Conservation (phyloP, 2,329 filamentous ascomycete species). For the Septoria petroselini region DNA sequence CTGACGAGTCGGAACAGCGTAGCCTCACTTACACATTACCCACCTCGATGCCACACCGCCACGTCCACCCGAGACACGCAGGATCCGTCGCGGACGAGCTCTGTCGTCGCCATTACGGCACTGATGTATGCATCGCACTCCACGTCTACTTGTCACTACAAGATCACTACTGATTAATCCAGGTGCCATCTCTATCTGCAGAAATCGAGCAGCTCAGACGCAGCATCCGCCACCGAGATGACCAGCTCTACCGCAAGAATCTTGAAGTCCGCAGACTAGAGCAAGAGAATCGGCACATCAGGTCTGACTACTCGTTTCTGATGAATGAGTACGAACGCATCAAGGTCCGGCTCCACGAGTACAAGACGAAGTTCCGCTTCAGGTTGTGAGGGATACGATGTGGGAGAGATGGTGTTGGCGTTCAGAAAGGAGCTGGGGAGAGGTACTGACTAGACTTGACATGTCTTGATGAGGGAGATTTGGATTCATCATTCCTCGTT, state of each 20-base stretch:
- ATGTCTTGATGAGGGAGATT: not conserved
- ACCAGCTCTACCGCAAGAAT: conserved; percentile 7
- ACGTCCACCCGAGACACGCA: not conserved
- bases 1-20: not conserved
- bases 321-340: not conserved
- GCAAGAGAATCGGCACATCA: conserved; percentile 12
- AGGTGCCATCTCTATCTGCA: conserved; percentile 20
- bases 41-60: conserved; percentile 5
- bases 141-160: not conserved
- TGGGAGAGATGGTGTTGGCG: not conserved
- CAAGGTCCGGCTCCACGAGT: not conserved
- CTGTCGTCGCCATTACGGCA: conserved; percentile 22
- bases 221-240: conserved; percentile 12
- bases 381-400: not conserved
- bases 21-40: not conserved
- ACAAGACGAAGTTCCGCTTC: not conserved
- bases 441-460: too few relatives aligned
- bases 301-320: not conserved
- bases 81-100: conserved; percentile 13
- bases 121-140: conserved; percentile 11
- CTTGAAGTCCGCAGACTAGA: conserved; percentile 8
- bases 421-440: too few relatives aligned
- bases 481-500: too few relatives aligned
- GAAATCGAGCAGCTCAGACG: conserved; percentile 18
- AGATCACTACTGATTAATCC: not conserved